Evolutionary conservation across 2,329 filamentous ascomycete genomes (phyloP).

Genomic region (Clarireedia monteithiana): DNA sequence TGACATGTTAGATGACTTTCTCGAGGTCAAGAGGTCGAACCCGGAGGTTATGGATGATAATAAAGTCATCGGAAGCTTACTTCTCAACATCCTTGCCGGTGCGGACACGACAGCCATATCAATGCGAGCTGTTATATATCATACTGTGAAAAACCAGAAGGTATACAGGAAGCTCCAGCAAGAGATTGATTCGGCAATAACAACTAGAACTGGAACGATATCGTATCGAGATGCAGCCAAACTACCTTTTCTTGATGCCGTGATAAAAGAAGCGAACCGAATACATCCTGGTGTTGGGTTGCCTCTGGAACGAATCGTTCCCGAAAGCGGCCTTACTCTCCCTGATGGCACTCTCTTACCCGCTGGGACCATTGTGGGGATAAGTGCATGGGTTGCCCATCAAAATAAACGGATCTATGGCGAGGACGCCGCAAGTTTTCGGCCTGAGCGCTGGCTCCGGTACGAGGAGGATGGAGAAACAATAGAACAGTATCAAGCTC

Average conservation of each 20-base stretch:
- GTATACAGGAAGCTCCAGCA: background rate
- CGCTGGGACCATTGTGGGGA: constrained; percentile 26
- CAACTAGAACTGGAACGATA: background rate
- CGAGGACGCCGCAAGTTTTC: constrained; percentile 31
- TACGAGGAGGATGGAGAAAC: constrained; percentile 31
- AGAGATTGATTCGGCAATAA: background rate
- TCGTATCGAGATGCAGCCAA: background rate
- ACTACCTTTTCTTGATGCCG: constrained; percentile 28
- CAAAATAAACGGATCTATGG: constrained; percentile 30
- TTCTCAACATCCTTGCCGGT: constrained; percentile 18
- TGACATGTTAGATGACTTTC: constrained; percentile 11
- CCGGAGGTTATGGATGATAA: background rate
- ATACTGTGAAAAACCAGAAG: constrained; percentile 33
- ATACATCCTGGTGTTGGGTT: constrained; percentile 37
- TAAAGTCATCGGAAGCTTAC: constrained; percentile 32
- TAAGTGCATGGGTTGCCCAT: constrained; percentile 32
- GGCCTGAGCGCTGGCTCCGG: constrained; percentile 39
- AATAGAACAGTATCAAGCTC: constrained; percentile 28
- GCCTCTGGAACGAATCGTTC: constrained; percentile 37
- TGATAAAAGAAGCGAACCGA: constrained; percentile 40
- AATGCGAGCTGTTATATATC: constrained; percentile 36
- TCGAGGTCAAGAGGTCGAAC: background rate
- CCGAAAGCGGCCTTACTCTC: constrained; percentile 17
- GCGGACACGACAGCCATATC: constrained; percentile 39
- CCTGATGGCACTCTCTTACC: constrained; percentile 25